These are phyloP conservation scores for Penicillium maclennaniae DNA, from an alignment of 495 filamentous ascomycete genomes.

Conservation along the genomic window DNA sequence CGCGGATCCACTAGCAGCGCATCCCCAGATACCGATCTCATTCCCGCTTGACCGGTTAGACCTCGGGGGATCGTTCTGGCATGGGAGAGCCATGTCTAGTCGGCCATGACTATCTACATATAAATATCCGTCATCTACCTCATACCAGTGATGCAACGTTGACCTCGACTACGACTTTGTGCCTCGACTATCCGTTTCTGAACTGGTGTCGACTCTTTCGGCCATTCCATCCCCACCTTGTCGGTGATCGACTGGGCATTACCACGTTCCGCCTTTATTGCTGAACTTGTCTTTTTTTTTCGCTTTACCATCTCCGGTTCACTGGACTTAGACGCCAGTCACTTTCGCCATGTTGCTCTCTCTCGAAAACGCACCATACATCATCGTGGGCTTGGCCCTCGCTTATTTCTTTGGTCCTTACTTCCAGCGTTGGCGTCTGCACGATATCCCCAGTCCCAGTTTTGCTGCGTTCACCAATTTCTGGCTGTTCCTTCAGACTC, in stretches of 20 bases:
- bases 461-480: conserved; percentile 67
- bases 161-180: neutral
- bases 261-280: conserved; percentile 3
- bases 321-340: neutral
- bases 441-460: conserved; percentile 64
- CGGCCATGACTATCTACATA: no score
- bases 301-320: neutral
- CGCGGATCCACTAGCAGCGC: conserved; percentile 7
- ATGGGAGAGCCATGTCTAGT: no score
- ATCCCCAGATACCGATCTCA: conserved; percentile 32
- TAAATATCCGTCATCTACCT: conserved; percentile 9
- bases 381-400: conserved; percentile 48
- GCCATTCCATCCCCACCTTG: neutral
- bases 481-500: conserved; percentile 69
- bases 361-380: conserved; percentile 56
- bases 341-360: conserved; percentile 36
- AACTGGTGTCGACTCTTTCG: neutral
- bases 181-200: neutral
- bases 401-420: conserved; percentile 70
- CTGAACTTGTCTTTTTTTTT: neutral
- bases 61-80: conserved; percentile 31
- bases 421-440: conserved; percentile 58
- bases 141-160: no score
- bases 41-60: conserved; percentile 22
- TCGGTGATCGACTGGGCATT: conserved; percentile 1